phyloP scores from a whole-genome alignment of 441 rosid species.

The Bruguiera hainesii region DNA sequence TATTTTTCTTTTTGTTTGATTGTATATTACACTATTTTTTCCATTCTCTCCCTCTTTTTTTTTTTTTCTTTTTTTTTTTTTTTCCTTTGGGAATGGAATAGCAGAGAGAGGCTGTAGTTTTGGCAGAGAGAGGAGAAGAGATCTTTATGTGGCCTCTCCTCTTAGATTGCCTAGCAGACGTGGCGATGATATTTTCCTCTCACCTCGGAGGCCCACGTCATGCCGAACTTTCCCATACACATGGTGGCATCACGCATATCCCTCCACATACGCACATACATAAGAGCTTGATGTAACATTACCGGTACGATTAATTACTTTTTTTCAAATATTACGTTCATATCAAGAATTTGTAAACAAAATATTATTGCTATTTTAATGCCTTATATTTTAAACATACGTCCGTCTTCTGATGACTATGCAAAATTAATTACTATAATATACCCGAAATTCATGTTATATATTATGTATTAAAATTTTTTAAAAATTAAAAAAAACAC shows the following conservation, averaged over 20 bases:
- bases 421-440: too few species aligned
- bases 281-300: too few species aligned
- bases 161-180: slow-evolving; percentile 46
- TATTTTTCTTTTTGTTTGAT: neutral
- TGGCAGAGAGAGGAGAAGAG: slow-evolving; percentile 27
- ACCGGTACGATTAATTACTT: too few species aligned
- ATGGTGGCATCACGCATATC: neutral
- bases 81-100: neutral
- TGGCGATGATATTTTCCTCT: slow-evolving; percentile 81
- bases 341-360: too few species aligned
- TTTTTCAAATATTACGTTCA: too few species aligned
- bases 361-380: too few species aligned
- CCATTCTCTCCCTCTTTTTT: rapidly evolving
- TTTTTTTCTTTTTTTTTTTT: too few species aligned
- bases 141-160: slow-evolving; percentile 62
- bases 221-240: slow-evolving; percentile 18
- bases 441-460: too few species aligned
- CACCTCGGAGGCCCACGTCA: slow-evolving; percentile 39
- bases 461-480: too few species aligned
- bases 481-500: too few species aligned
- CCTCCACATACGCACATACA: neutral
- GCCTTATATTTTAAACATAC: too few species aligned
- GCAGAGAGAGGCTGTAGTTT: slow-evolving; percentile 21
- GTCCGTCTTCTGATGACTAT: too few species aligned
- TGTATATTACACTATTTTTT: neutral